Conservation (phyloP, 441 rosid species). For the Metrosideros polymorpha region DNA sequence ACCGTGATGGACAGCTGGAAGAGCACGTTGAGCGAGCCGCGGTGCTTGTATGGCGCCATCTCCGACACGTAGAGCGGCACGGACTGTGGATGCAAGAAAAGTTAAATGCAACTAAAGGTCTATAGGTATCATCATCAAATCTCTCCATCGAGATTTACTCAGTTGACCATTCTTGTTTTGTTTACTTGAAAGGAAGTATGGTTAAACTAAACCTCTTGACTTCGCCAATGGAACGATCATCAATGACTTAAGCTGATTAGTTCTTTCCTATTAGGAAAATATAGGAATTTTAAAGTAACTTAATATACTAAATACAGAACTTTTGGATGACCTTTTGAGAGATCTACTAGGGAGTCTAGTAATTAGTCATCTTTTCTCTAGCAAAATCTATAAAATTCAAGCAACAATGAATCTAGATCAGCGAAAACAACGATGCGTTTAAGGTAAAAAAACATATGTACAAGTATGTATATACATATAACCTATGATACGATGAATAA, state of each 20-base stretch:
- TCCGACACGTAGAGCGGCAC: not conserved
- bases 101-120: too few species aligned
- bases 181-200: not conserved
- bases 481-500: too few species aligned
- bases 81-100: too few species aligned
- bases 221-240: not conserved
- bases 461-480: not conserved
- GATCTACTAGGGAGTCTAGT: not conserved
- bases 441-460: not conserved
- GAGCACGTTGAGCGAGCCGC: not conserved
- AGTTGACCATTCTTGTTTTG: too few species aligned
- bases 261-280: not conserved
- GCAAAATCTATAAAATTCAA: not conserved
- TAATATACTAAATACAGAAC: not conserved
- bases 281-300: not conserved
- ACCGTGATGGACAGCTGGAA: not conserved
- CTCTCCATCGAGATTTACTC: too few species aligned
- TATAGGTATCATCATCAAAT: too few species aligned
- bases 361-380: not conserved
- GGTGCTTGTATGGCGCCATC: not conserved
- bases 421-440: not conserved
- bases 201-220: not conserved
- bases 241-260: not conserved
- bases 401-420: not conserved
- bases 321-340: not conserved